Conservation (phyloP, 2,329 filamentous ascomycete species). For the Fusarium miscanthi region DNA sequence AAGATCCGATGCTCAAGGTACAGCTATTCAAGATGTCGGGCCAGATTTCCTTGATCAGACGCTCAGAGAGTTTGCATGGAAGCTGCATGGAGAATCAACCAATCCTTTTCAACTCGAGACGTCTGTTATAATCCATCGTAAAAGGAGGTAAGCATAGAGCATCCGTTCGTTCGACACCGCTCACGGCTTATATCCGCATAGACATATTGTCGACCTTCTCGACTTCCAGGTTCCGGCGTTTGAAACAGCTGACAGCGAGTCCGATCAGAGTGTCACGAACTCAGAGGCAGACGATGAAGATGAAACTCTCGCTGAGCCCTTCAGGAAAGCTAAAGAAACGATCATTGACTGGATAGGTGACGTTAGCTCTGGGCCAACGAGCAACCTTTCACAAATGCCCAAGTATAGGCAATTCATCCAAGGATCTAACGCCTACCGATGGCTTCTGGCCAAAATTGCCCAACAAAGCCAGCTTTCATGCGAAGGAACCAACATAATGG, state of each 20-base stretch:
- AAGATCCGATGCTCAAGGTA: rapidly evolving
- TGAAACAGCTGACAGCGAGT: not conserved
- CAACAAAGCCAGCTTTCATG: not conserved
- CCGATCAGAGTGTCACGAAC: not conserved
- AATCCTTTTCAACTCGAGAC: not conserved
- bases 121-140: not conserved
- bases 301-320: rapidly evolving
- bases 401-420: constrained; percentile 1
- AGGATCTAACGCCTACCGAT: not conserved
- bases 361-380: not conserved
- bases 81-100: not conserved
- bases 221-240: not conserved
- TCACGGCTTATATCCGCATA: not conserved
- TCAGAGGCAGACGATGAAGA: rapidly evolving
- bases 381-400: not conserved
- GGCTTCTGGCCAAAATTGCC: constrained; percentile 3
- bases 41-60: not conserved
- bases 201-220: not conserved
- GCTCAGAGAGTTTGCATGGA: constrained; percentile 1
- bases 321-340: not conserved
- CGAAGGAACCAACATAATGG: not conserved
- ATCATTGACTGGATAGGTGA: not conserved
- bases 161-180: no score
- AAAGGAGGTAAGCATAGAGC: not conserved
- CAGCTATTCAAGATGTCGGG: not conserved